These are phyloP conservation scores for Populus hybrid DNA, from an alignment of 441 rosid genomes.

Conservation along the genomic window DNA sequence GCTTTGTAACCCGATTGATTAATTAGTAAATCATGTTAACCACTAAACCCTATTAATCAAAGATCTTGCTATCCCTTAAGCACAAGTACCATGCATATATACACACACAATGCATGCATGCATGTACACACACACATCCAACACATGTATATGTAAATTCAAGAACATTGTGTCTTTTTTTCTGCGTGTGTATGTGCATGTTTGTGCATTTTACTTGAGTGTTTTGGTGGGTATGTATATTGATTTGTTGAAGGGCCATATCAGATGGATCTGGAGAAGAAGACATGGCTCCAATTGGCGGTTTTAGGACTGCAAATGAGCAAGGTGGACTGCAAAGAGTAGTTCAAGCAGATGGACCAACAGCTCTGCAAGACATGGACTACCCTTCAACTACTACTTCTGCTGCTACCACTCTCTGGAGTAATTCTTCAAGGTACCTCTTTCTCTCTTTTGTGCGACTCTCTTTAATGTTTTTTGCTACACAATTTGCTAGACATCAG, in stretches of 20 bases:
- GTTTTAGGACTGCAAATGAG: constrained; percentile 22
- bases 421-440: constrained; percentile 67
- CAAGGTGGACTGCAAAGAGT: constrained; percentile 25
- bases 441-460: not conserved
- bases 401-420: constrained; percentile 50
- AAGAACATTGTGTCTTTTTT: not conserved
- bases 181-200: not conserved
- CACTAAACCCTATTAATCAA: constrained; percentile 14
- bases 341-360: constrained; percentile 37
- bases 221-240: not conserved
- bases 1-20: too few species aligned
- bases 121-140: not conserved
- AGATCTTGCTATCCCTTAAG: not conserved
- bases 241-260: constrained; percentile 26
- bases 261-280: constrained; percentile 84
- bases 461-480: too few species aligned
- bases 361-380: constrained; percentile 41
- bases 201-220: not conserved
- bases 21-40: not conserved
- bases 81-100: constrained; percentile 5
- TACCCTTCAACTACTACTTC: constrained; percentile 21
- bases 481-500: not conserved
- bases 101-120: not conserved
- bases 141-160: not conserved
- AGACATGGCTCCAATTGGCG: constrained; percentile 44